Evolutionary conservation across 148 eudicot species (phyloP), one percentile per base, ranked within the genome.

Genomic region (Amaranthus hypochondriacus): DNA sequence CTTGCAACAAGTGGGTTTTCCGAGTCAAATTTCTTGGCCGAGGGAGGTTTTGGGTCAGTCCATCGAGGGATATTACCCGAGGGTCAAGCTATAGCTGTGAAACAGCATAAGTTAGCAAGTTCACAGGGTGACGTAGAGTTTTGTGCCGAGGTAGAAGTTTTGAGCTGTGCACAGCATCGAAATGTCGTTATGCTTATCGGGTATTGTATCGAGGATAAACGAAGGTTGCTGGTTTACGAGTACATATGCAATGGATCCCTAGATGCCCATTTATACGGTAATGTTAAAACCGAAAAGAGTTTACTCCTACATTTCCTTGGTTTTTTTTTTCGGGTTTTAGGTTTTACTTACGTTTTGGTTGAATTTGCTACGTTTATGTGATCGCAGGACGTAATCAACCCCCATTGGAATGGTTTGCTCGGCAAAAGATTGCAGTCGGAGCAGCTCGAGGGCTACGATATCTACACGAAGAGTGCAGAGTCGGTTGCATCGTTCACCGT

Each of bases 1-100:
- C 86, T 82, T 66, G 97, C 97, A 52, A 92, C 97, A 13, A 82
- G 88, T 56, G 93, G 96, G 9, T 92, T 92, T 80, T 92, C 97
- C 3, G 79, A 85, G 75, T 88, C 91, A 13, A 92, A 92, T 83
- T 92, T 92, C 76, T 84, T 92, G 77, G 97, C 96, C 0, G 97
- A 92, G 73, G 96, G 97, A 58, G 96, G 90, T 9, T 87, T 59
- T 81, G 88, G 90, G 48, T 87, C 88, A 0, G 90, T 87, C 4
- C 90, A 87, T 72, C 75, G 90, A 79, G 90, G 90, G 21, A 69
- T 87, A 10, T 80, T 87, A 47, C 83, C 86, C 52, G 84, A 87
- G 79, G 90, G 90, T 15, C 88, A 77, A 74, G 81, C 80, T 4
- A 86, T 87, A 75, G 90, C 90, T 74, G 90, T 87, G 62, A 87